Evolutionary conservation across 371 early-diverging fungal genomes (phyloP).

Genomic region (Apophysomyces sp.): DNA sequence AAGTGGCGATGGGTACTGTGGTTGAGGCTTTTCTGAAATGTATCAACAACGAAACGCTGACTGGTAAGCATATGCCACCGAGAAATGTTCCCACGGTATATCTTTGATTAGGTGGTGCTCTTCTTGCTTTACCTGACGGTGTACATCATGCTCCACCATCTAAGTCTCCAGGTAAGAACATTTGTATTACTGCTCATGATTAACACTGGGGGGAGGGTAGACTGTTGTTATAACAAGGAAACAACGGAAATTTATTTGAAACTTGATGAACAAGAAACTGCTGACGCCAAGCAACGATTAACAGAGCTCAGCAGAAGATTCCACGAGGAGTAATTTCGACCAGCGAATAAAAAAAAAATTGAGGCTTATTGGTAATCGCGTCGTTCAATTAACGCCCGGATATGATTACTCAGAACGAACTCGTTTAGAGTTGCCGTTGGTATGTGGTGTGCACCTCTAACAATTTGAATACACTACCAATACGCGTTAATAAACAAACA

Average conservation of each 20-base stretch:
- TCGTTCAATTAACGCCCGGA: conserved; percentile 45
- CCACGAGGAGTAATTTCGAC: neutral
- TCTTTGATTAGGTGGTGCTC: neutral
- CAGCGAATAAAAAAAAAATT: neutral
- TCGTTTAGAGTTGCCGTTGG: conserved; percentile 41
- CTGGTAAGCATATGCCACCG: conserved; percentile 21
- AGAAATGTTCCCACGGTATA: neutral
- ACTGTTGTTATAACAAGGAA: no score
- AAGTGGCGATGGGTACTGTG: conserved; percentile 46
- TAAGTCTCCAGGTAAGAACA: neutral
- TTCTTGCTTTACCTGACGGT: neutral
- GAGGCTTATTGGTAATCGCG: conserved; percentile 23
- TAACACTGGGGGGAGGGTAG: no score
- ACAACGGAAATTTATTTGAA: no score
- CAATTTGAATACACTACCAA: conserved; percentile 62
- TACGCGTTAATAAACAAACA: no score
- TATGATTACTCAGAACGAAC: conserved; percentile 56
- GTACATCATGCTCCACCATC: neutral
- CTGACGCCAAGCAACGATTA: no score
- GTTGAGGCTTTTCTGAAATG: conserved; percentile 53
- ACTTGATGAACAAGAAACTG: no score
- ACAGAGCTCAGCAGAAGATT: no score
- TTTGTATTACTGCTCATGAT: no score
- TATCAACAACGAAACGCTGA: conserved; percentile 45
- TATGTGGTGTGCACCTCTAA: conserved; percentile 62